Percentiles rank a stretch among this genome's conserved stretches.
Evolutionary conservation across 345 rosid genomes (phyloP).

Genomic region (Raphanus raphanistrum): DNA sequence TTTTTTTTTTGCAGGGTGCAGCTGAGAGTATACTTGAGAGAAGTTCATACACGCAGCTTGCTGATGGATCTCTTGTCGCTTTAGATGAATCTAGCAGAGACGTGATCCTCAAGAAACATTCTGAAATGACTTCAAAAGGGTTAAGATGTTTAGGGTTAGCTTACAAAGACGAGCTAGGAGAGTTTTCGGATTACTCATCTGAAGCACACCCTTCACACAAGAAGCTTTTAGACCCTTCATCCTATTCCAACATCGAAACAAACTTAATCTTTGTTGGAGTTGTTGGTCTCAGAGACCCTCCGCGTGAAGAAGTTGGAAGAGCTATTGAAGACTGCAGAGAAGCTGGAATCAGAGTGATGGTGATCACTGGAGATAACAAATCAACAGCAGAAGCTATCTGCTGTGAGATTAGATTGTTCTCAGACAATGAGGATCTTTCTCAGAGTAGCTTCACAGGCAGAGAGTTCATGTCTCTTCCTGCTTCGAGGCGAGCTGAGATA

Average conservation of each 20-base stretch:
- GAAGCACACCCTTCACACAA: slow-evolving; percentile 83
- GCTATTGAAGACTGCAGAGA: slow-evolving; percentile 79
- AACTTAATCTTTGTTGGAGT: slow-evolving; percentile 74
- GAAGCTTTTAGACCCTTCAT: slow-evolving; percentile 78
- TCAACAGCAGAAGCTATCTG: slow-evolving; percentile 95
- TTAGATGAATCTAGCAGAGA: slow-evolving; percentile 75
- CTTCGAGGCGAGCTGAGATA: slow-evolving; percentile 49
- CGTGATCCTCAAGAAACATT: slow-evolving; percentile 56
- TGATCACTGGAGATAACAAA: slow-evolving; percentile 95
- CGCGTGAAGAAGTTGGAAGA: slow-evolving; percentile 75
- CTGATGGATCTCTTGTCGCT: slow-evolving; percentile 75
- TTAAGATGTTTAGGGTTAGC: slow-evolving; percentile 86
- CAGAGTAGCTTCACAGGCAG: slow-evolving; percentile 70
- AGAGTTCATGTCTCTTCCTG: slow-evolving; percentile 71
- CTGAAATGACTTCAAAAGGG: slow-evolving; percentile 83
- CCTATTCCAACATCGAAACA: slow-evolving; percentile 70
- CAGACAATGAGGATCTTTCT: slow-evolving; percentile 54
- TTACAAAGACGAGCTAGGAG: slow-evolving; percentile 78
- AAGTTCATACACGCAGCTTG: slow-evolving; percentile 73
- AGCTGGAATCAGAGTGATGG: slow-evolving; percentile 89
- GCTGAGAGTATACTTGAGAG: slow-evolving; percentile 85
- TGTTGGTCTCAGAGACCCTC: slow-evolving; percentile 91
- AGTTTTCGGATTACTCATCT: slow-evolving; percentile 68
- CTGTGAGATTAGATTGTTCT: slow-evolving; percentile 63
- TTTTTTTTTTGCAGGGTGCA: slow-evolving; percentile 63